Evolutionary conservation across 441 rosid species (phyloP), one percentile per base, ranked within the genome.

Genomic region (Capsella rubella): DNA sequence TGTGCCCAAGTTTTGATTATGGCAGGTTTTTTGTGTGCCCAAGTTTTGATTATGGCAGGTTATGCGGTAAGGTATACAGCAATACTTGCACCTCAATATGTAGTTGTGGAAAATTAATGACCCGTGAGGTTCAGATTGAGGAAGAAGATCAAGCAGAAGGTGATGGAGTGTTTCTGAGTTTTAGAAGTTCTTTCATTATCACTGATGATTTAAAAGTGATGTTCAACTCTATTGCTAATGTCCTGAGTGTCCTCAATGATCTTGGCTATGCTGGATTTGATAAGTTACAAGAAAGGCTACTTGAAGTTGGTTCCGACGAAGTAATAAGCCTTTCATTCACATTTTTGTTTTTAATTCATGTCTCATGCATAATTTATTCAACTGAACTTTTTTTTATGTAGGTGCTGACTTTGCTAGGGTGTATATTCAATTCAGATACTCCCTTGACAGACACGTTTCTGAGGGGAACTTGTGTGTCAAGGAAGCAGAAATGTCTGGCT

Each of bases 181-280:
- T 61, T 15, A 49, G 64, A 58, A 49, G 63, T 3, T 63, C 67
- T 14, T 71, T 50, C 18, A 77, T 77, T 27, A 59, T 77, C 10
- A 65, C 80, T 3, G 80, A 71, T 39, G 76, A 71, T 64, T n/a
- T 77, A 25, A 71, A 35, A 11, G 40, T 77, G 50, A 13, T 8
- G 8, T 15, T 28, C 1, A 66, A 71, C 72, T 67, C 76, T 8
- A 52, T 61, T 3, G 64, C 77, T 32, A 13, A 39, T 57, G 62
- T 74, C 2, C 9, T 74, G 55, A 74, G 58, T 49, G 67, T 58
- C 1, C 73, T 67, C 35, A 58, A 28, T 47, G 73, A 6, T 49
- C 67, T 28, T 37, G 78, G 67, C 11, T 74, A 58, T 67, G n/a
- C 42, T 13, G 69, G 67, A 14, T 46, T 75, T 31, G 52, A 67